Base-by-base conservation (phyloP, 2,329 filamentous ascomycete genomes). In the Exophiala bonariae region DNA sequence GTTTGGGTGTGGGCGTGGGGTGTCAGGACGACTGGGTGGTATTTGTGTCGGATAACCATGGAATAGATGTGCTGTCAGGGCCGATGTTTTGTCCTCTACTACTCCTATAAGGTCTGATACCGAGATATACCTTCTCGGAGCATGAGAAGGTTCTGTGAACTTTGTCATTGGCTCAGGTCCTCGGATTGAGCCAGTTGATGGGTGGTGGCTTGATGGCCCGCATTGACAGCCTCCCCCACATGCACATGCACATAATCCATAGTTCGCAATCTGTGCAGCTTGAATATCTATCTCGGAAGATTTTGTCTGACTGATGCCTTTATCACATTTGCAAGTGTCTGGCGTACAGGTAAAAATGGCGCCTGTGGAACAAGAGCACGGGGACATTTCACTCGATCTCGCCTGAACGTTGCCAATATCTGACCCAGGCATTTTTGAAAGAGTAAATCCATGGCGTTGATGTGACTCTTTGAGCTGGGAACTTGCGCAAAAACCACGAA, bases 11-110 rank as follows among this genome's bases (percentile, higher is more conserved):
- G 17, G 35, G 16, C 17, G 14, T 19, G 35, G 35, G 4, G 35
- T 37, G 19, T 37, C 35, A 18, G 35, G 35, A 18, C 35, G n/a
- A 20, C 35, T 37, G 35, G 18, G 16, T 20, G 35, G 35, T 20
- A 37, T 37, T n/a, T 18, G 35, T 5, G 16, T 34, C 32, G 13
- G 13, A 34, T 34, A n/a, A 34, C 6, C n/a, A 34, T 34, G 13
- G 32, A 6, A 6, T 18, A 7, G 23, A 26, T 26, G 23, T 26
- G 23, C 23, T 6, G 6, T 26, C 23, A 26, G 23, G 23, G 23
- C 32, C 13, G n/a, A 31, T 31, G n/a, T n/a, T 31, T 31, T 9
- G n/a, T 31, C 28, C 9, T 31, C 28, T 34, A n/a, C 5, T 7
- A 34, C 32, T 34, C 13, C 17, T 6, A n/a, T 6, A 34, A 34